phyloP scores from a whole-genome alignment of 495 filamentous ascomycete genomes.

The Penicillium ucsense region DNA sequence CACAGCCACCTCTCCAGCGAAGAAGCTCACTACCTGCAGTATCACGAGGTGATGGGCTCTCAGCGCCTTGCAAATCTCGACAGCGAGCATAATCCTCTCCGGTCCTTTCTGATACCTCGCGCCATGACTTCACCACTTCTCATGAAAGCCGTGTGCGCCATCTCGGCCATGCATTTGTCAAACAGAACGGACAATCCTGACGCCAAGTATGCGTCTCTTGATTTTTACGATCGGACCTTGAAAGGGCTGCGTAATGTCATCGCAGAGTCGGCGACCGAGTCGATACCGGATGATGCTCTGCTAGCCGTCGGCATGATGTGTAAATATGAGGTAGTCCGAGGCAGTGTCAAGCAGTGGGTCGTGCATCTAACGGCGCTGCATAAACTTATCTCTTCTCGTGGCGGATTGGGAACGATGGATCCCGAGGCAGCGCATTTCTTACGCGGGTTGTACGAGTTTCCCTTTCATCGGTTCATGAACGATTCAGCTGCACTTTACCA shows the following conservation, averaged over 20 bases:
- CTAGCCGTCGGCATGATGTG: constrained; percentile 33
- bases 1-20: constrained; percentile 24
- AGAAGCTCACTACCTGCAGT: constrained; percentile 36
- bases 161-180: constrained; percentile 35
- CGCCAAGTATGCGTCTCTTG: constrained; percentile 24
- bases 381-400: constrained; percentile 28
- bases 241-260: constrained; percentile 25
- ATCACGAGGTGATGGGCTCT: constrained; percentile 33
- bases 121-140: constrained; percentile 34
- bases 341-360: constrained; percentile 35
- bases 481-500: no score
- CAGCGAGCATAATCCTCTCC: constrained; percentile 32
- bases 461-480: neutral
- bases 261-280: constrained; percentile 8
- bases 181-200: constrained; percentile 22
- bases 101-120: constrained; percentile 31
- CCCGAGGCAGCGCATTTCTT: constrained; percentile 29
- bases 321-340: constrained; percentile 37
- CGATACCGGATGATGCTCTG: constrained; percentile 26
- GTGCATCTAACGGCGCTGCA: constrained; percentile 34
- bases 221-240: constrained; percentile 31
- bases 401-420: constrained; percentile 26
- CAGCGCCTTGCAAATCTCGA: constrained; percentile 34
- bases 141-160: constrained; percentile 33
- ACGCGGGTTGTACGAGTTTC: constrained; percentile 26